Evolutionary conservation across 2,329 filamentous ascomycete species (phyloP), one percentile per base, ranked within the genome.

Genomic region (Pseudogymnoascus sp.): DNA sequence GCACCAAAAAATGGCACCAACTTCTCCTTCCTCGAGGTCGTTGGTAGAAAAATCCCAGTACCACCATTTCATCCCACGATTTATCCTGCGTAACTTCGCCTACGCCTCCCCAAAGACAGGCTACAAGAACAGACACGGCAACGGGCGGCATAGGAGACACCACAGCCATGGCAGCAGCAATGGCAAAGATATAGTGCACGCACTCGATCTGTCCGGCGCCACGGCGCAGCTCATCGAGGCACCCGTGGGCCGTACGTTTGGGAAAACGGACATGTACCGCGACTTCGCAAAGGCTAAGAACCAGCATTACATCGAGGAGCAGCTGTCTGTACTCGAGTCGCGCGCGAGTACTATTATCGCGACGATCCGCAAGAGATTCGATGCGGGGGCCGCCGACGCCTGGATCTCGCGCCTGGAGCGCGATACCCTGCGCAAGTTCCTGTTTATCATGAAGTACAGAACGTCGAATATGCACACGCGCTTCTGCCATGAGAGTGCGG

Each of bases 361-460:
- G 36, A 68, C 62, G 10, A 63, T 70, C 24, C 60, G 26, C 4
- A 66, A 67, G 40, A 63, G 64, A 5, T 65, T 67, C 33, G 67
- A 69, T 33, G 61, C 63, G 1, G 64, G 66, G 1, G 64, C 70
- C 6, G 5, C 57, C 4, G 64, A 58, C 0, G 60, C 78, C 1
- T 65, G 63, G 35, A 62, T 77, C 0, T 69, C 65, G 1, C 70
- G 75, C 4, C 33, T 58, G 0, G 70, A 77, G 17, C 66, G 69
- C 47, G 69, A 79, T 63, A 59, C 70, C 1, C 36, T 79, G 8
- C 74, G 77, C 50, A 79, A 78, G 60, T 79, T 79, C 58, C 68
- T 78, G 2, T 79, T 79, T 63, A 65, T 80, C 3, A 72, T 79
- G 66, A 77, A 77, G 62, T 79, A 78, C 57, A 74, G 77, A 11